Conservation (phyloP, 2,329 filamentous ascomycete genomes). For the Stagonosporopsis vannaccii region DNA sequence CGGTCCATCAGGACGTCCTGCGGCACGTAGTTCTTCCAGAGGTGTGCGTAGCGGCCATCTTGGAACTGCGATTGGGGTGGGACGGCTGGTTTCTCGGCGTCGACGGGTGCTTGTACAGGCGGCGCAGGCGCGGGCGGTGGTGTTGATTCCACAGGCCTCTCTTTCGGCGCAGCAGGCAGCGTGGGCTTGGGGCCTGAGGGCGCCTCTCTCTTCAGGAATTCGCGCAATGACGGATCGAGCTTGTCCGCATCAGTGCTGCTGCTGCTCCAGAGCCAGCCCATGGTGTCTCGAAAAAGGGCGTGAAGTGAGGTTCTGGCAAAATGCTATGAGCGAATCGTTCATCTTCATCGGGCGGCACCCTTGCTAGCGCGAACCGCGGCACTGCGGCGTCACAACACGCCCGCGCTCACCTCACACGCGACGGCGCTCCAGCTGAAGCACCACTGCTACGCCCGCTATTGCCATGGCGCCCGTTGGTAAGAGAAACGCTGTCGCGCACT, state of each 20-base stretch:
- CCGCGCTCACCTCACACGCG: conserved; percentile 27
- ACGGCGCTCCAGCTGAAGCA: conserved; percentile 9
- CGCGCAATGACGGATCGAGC: conserved; percentile 82
- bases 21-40: conserved; percentile 92
- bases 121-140: conserved; percentile 8
- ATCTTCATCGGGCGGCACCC: conserved; percentile 12
- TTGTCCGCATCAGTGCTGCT: conserved; percentile 61
- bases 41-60: conserved; percentile 79
- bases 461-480: conserved; percentile 47
- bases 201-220: conserved; percentile 84
- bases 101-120: conserved; percentile 12
- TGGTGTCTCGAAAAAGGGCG: conserved; percentile 33
- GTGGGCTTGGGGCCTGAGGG: conserved; percentile 68
- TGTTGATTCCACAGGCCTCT: conserved; percentile 36
- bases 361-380: conserved; percentile 23
- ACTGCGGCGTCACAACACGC: conserved; percentile 27
- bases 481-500: background rate
- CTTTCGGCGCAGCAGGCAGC: conserved; percentile 34
- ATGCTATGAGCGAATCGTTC: conserved; percentile 13
- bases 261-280: conserved; percentile 71
- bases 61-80: conserved; percentile 66
- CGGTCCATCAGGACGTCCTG: conserved; percentile 72
- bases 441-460: conserved; percentile 27
- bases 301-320: background rate
- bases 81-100: conserved; percentile 45